Percentiles rank a stretch among this genome's conserved stretches.
Conservation (phyloP, 305 asterid species). For the Rubia balearica region DNA sequence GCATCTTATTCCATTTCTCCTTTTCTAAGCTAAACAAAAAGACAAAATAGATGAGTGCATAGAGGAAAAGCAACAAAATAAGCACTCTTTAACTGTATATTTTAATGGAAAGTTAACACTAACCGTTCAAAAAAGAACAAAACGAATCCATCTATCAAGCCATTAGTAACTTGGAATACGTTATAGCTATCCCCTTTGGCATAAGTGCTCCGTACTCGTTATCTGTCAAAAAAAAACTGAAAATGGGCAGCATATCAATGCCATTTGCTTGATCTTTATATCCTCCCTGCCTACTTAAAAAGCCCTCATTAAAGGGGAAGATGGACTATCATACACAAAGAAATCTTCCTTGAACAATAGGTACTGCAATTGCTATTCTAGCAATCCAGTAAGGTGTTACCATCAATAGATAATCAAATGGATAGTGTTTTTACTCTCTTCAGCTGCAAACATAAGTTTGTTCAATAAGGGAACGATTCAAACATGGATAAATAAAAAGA, state of each 20-base stretch:
- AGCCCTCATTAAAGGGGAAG: not conserved
- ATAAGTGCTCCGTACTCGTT: not conserved
- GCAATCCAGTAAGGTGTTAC: not conserved
- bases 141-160: not conserved
- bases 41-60: slow-evolving; percentile 3
- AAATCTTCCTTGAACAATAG: not conserved
- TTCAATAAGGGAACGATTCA: slow-evolving; percentile 1
- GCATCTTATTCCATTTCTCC: not conserved
- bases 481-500: not conserved
- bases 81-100: not conserved
- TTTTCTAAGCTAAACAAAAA: not conserved
- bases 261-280: not conserved
- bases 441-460: not conserved
- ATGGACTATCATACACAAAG: not conserved
- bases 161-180: not conserved
- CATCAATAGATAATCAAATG: not conserved
- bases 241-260: not conserved
- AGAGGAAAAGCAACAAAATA: not conserved
- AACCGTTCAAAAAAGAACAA: not conserved
- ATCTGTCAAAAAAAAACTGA: not conserved
- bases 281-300: not conserved
- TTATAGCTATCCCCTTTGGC: not conserved
- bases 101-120: not conserved
- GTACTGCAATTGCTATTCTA: not conserved
- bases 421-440: not conserved